Evolutionary conservation across 768 basidiomycete species (phyloP), one percentile per base, ranked within the genome.

Genomic region (Amanita pseudoporphyria): DNA sequence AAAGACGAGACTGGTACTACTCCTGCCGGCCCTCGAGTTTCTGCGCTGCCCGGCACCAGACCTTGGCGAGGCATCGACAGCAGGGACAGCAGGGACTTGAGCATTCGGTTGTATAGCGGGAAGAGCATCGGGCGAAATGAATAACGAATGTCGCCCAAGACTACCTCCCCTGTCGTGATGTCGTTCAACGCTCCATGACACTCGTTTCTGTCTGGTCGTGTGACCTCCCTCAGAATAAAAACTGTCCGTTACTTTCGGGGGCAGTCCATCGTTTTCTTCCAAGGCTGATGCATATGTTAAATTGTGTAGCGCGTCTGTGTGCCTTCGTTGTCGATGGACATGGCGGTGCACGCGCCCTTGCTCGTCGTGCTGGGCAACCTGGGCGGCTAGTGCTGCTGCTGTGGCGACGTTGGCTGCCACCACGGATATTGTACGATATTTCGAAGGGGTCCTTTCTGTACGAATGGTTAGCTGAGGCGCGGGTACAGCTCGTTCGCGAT

Each of bases 1-100:
- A 56, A 96, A 88, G 16, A 94, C 78, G 70, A 95, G 82, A 2
- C 80, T 81, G 5, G 84, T 83, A 26, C 84, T 78, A 53, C 79
- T 76, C 53, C 80, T 75, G 57, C 80, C 84, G 6, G 81, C 79
- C 53, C 81, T 72, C n/a, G 83, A 84, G 52, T 68, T 64, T 31
- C 71, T 67, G n/a, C 65, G 60, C 19, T 58, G 56, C 2, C 64
- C 53, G 18, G 53, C 57, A 2, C 56, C 32, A 49, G 62, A 52
- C 36, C 60, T 6, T 54, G 21, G 12, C 59, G 58, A 16, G 49
- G 42, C 28, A 62, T 69, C 24, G 51, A 56, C 7, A 69, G 66
- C 12, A 76, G 72, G 30, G 68, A 68, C 18, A 71, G 55, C 41
- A 31, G 56, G 22, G 35, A 57, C 49, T n/a, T 64, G 68, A 14